Evolutionary conservation across 768 basidiomycete species (phyloP).

Genomic region (Tulasnella sp.): DNA sequence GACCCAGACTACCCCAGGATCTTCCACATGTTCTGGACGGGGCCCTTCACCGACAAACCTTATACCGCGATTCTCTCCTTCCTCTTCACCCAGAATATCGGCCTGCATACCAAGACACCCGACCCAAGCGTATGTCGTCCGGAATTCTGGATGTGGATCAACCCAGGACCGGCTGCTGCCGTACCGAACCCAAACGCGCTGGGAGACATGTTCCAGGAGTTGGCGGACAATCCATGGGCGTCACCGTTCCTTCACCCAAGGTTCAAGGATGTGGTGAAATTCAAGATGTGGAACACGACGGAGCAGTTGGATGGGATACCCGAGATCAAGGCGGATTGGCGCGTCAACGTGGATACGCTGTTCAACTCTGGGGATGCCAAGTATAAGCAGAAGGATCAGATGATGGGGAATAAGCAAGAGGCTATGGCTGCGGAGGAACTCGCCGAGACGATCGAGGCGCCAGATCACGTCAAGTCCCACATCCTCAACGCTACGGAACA

Average conservation of each 20-base stretch:
- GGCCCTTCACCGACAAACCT: constrained; percentile 96
- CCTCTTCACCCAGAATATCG: constrained; percentile 90
- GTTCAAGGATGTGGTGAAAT: constrained; percentile 86
- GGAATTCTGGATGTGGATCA: constrained; percentile 97
- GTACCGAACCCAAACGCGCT: constrained; percentile 76
- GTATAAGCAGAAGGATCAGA: constrained; percentile 40
- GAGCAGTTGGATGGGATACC: constrained; percentile 88
- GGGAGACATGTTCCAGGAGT: constrained; percentile 70
- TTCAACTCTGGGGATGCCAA: constrained; percentile 84
- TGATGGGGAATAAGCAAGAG: constrained; percentile 25
- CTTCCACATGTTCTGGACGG: constrained; percentile 99
- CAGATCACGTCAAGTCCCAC: constrained; percentile 26
- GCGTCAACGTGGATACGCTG: constrained; percentile 56
- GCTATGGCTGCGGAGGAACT: background rate
- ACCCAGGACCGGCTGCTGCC: constrained; percentile 89
- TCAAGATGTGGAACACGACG: constrained; percentile 97
- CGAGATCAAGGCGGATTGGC: constrained; percentile 86
- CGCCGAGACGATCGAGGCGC: background rate
- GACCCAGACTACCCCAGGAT: constrained; percentile 76
- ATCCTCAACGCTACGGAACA: constrained; percentile 16
- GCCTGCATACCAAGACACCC: constrained; percentile 51
- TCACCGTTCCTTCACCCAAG: constrained; percentile 88
- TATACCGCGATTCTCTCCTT: constrained; percentile 92
- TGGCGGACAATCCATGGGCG: constrained; percentile 81
- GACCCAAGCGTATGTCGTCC: constrained; percentile 61